Conservation (phyloP, 2,329 filamentous ascomycete species). For the Fusarium euwallaceae region DNA sequence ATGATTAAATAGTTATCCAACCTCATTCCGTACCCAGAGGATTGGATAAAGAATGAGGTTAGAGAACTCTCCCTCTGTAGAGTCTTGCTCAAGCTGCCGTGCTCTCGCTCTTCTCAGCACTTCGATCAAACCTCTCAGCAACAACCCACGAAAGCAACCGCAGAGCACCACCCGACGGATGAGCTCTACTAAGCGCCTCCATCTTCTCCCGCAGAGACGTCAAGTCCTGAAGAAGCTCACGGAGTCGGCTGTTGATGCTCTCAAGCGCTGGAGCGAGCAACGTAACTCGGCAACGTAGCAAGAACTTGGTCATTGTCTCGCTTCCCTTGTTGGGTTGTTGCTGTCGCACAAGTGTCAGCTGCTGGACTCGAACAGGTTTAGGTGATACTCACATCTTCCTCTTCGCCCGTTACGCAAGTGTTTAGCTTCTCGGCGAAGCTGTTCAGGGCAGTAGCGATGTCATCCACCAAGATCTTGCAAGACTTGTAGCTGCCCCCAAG, state of each 20-base stretch:
- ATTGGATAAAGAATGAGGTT: background rate
- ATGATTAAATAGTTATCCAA: background rate
- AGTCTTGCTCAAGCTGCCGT: background rate
- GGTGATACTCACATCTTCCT: background rate
- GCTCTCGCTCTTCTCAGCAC: background rate
- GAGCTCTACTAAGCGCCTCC: background rate
- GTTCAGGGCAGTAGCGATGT: background rate
- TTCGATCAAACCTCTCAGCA: background rate
- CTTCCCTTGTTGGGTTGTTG: background rate
- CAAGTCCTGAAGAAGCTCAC: background rate
- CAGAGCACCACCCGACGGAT: background rate
- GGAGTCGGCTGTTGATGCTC: background rate
- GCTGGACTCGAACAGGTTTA: background rate
- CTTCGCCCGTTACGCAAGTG: background rate
- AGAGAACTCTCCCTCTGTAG: background rate
- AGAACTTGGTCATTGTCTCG: background rate
- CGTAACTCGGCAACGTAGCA: background rate
- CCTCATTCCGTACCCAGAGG: background rate
- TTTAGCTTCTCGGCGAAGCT: slow-evolving; percentile 2
- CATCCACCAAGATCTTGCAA: background rate
- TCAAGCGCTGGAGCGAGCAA: background rate
- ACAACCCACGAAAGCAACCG: background rate
- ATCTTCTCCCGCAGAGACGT: slow-evolving; percentile 8
- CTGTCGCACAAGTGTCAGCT: background rate
- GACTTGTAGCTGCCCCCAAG: slow-evolving; percentile 5